Evolutionary conservation across 2,329 filamentous ascomycete species (phyloP).

Genomic region (Colletotrichum gloeosporioides): DNA sequence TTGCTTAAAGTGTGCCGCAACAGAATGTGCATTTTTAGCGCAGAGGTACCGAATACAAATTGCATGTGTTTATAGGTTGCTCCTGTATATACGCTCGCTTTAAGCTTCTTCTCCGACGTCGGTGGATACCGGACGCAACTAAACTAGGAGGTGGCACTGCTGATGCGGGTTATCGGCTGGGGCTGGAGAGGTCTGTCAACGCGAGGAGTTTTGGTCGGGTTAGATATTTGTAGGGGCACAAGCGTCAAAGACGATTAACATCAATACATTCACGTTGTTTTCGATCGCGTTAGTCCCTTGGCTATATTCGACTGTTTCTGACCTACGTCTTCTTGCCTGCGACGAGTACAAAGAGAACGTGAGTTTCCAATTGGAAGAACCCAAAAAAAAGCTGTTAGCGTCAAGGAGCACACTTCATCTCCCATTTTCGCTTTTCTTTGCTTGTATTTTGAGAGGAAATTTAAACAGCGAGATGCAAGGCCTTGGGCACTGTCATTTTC

Average conservation of each 20-base stretch:
- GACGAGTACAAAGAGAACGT: no score
- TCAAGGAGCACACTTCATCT: no score
- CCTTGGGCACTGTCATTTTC: no score
- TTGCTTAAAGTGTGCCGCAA: background rate
- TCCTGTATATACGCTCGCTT: background rate
- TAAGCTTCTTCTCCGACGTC: no score
- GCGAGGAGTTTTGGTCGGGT: background rate
- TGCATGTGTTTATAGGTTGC: background rate
- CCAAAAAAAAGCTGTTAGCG: no score
- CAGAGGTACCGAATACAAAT: background rate
- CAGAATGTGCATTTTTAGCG: background rate
- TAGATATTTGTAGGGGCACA: background rate
- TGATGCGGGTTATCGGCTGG: background rate
- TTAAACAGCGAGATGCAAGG: no score
- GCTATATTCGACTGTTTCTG: rapidly evolving
- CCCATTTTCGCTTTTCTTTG: no score
- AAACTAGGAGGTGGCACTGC: background rate
- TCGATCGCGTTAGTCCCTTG: background rate
- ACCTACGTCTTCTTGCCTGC: no score
- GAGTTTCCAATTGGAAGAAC: no score
- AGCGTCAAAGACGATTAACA: background rate
- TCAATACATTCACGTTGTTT: background rate
- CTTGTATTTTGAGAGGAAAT: no score
- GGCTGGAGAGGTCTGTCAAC: background rate
- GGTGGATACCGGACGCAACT: background rate